phyloP scores from a whole-genome alignment of 352 stramenopile genomes.

The Phytophthora pinifolia region DNA sequence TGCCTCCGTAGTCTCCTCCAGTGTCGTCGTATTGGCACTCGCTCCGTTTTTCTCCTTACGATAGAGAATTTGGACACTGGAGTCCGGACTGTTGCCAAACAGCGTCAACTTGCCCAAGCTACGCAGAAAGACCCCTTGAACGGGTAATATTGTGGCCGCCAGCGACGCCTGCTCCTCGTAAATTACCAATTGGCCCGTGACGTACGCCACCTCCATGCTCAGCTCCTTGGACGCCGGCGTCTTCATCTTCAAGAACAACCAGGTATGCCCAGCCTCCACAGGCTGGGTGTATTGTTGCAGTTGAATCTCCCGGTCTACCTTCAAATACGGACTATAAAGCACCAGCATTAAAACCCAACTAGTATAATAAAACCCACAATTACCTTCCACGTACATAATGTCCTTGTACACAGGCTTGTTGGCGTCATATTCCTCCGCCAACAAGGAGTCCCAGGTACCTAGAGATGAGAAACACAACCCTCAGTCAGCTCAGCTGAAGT shows the following conservation, averaged over 20 bases:
- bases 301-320: constrained; percentile 72
- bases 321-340: constrained; percentile 57
- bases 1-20: constrained; percentile 13
- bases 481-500: too few species aligned
- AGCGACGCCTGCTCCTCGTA: constrained; percentile 82
- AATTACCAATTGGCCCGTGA: constrained; percentile 80
- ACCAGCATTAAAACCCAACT: neutral
- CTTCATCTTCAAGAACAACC: constrained; percentile 85
- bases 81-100: constrained; percentile 83
- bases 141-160: constrained; percentile 73
- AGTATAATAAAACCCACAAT: neutral
- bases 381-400: constrained; percentile 47
- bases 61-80: constrained; percentile 79
- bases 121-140: constrained; percentile 83
- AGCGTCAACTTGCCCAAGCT: constrained; percentile 74
- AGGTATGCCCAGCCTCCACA: constrained; percentile 70
- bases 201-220: constrained; percentile 68
- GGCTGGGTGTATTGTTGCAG: constrained; percentile 77
- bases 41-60: constrained; percentile 34
- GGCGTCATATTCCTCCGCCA: constrained; percentile 57
- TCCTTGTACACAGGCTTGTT: constrained; percentile 59
- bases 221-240: constrained; percentile 66
- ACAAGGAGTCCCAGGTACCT: constrained; percentile 65
- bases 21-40: constrained; percentile 19
- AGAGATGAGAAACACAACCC: too few species aligned